phyloP scores from a whole-genome alignment of 768 basidiomycete species.

The Leccinum aurantiacum region DNA sequence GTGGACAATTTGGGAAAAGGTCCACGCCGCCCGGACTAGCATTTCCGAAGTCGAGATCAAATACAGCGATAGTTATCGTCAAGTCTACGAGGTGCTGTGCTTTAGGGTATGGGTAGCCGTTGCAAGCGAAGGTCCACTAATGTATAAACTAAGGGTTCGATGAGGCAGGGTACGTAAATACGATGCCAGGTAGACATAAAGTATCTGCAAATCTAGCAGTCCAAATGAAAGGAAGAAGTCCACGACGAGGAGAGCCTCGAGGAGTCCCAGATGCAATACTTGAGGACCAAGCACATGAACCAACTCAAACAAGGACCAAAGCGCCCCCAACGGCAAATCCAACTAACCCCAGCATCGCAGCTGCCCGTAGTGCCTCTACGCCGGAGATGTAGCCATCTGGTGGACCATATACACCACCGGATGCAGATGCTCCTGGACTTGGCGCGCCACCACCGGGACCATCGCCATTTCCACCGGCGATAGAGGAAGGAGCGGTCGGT shows the following conservation, averaged over 20 bases:
- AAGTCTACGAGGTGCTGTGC: slow-evolving; percentile 22
- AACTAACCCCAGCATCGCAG: slow-evolving; percentile 43
- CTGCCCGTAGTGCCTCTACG: slow-evolving; percentile 49
- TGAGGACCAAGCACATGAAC: slow-evolving; percentile 4
- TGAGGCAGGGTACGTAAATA: slow-evolving; percentile 22
- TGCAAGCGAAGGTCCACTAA: slow-evolving; percentile 22
- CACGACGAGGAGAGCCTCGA: slow-evolving; percentile 8
- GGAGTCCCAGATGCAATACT: slow-evolving; percentile 11
- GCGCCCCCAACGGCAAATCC: slow-evolving; percentile 51
- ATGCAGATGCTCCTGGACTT: slow-evolving; percentile 50
- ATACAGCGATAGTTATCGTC: background rate
- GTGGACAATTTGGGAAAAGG: background rate
- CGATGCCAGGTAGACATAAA: slow-evolving; percentile 21
- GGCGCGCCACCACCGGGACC: slow-evolving; percentile 49
- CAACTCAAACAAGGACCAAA: slow-evolving; percentile 43
- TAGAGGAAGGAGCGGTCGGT: slow-evolving; percentile 58
- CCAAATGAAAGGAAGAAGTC: slow-evolving; percentile 19
- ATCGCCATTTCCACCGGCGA: slow-evolving; percentile 51
- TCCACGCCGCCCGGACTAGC: background rate
- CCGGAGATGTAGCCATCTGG: slow-evolving; percentile 64
- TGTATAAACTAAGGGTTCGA: slow-evolving; percentile 26
- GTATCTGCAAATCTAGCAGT: slow-evolving; percentile 22
- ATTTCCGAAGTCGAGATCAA: background rate
- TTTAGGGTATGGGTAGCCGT: slow-evolving; percentile 11
- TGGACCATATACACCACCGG: slow-evolving; percentile 59